phyloP scores from a whole-genome alignment of 352 stramenopile species.

The Phytophthora melonis region DNA sequence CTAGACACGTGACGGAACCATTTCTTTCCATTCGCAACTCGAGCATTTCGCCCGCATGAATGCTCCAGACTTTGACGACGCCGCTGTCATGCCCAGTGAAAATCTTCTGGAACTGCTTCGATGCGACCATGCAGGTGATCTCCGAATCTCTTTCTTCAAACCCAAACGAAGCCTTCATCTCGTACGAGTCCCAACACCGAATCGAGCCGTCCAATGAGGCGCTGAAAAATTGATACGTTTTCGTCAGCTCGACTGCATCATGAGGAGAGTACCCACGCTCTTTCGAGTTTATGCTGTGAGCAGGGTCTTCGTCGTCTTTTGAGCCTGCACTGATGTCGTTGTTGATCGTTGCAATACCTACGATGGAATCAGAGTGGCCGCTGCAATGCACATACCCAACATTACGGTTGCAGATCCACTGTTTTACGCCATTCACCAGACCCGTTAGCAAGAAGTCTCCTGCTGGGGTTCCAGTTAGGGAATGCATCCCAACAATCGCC shows the following conservation, averaged over 20 bases:
- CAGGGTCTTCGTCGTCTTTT: conserved; percentile 26
- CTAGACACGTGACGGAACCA: conserved; percentile 59
- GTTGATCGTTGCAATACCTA: conserved; percentile 52
- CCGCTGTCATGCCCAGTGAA: conserved; percentile 72
- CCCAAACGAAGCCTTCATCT: conserved; percentile 65
- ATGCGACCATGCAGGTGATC: conserved; percentile 65
- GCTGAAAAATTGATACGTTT: conserved; percentile 63
- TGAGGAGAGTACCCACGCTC: neutral
- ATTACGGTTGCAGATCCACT: conserved; percentile 71
- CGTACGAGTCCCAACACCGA: conserved; percentile 79
- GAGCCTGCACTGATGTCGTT: conserved; percentile 21
- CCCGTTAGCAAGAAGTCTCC: conserved; percentile 61
- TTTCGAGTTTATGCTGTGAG: neutral
- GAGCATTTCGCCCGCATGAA: conserved; percentile 63
- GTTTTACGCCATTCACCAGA: conserved; percentile 54
- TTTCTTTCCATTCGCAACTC: conserved; percentile 33
- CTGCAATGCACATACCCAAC: conserved; percentile 65
- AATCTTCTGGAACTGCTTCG: conserved; percentile 60
- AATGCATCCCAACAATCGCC: conserved; percentile 25
- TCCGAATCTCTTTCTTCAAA: conserved; percentile 78
- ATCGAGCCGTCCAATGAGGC: conserved; percentile 77
- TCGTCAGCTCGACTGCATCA: conserved; percentile 14
- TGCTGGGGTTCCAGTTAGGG: conserved; percentile 2
- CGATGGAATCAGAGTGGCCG: conserved; percentile 61
- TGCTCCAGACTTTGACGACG: conserved; percentile 69